Evolutionary conservation across 495 filamentous ascomycete species (phyloP).

Genomic region (Hypomontagnella submonticulosa): DNA sequence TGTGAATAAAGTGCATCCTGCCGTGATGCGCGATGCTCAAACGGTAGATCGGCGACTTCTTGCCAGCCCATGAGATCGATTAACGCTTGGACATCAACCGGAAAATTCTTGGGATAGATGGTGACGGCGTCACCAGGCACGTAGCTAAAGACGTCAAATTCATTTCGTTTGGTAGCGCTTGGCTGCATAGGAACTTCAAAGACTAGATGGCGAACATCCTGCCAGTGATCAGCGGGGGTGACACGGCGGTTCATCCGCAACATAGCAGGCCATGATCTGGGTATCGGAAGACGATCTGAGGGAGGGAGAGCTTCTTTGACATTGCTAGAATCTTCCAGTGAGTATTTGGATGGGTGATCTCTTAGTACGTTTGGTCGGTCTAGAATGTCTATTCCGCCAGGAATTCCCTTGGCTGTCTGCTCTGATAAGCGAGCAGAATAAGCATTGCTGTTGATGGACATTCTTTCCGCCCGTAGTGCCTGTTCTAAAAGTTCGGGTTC

Average conservation of each 20-base stretch:
- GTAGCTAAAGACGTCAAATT: conserved; percentile 53
- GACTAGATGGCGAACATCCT: conserved; percentile 86
- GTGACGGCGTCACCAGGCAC: conserved; percentile 79
- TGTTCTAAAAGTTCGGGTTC: conserved; percentile 16
- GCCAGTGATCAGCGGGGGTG: conserved; percentile 83
- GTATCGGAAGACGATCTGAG: conserved; percentile 64
- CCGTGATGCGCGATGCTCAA: conserved; percentile 57
- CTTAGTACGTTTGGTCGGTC: conserved; percentile 51
- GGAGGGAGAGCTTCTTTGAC: conserved; percentile 47
- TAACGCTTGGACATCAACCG: conserved; percentile 77
- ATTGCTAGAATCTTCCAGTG: conserved; percentile 28
- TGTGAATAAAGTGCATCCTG: conserved; percentile 30
- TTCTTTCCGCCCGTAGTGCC: conserved; percentile 25
- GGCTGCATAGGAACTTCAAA: conserved; percentile 60
- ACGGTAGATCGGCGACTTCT: conserved; percentile 70
- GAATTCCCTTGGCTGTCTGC: conserved; percentile 30
- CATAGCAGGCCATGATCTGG: conserved; percentile 55
- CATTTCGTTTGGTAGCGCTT: not conserved
- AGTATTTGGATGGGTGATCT: conserved; percentile 51
- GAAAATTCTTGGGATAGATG: conserved; percentile 88
- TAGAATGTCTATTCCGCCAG: conserved; percentile 39
- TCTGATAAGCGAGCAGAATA: conserved; percentile 40
- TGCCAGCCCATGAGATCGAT: conserved; percentile 82
- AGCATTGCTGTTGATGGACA: conserved; percentile 31
- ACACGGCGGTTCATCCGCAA: conserved; percentile 73